phyloP scores from a whole-genome alignment of 2,329 filamentous ascomycete species.

The Madurella fahalii region DNA sequence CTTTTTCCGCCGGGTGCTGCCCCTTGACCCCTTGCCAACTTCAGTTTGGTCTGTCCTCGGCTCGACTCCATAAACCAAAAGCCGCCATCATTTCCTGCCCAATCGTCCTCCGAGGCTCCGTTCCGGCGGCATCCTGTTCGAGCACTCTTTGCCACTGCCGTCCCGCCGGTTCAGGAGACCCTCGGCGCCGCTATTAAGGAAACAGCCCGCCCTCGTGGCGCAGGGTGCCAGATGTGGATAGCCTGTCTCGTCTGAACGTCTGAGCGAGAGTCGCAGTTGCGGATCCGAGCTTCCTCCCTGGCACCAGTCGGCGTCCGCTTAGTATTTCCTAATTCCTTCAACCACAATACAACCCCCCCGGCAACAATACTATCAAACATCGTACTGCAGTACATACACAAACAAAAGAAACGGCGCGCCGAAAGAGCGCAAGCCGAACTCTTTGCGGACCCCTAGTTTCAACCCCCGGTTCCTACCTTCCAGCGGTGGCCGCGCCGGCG shows the following conservation, averaged over 20 bases:
- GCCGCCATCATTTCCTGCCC: background rate
- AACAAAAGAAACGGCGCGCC: background rate
- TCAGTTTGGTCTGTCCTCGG: background rate
- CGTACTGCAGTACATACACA: background rate
- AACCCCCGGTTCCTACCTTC: conserved; percentile 9
- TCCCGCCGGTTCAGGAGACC: conserved; percentile 1
- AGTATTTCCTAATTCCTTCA: background rate
- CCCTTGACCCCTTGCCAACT: background rate
- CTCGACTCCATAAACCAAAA: background rate
- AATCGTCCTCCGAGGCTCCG: background rate
- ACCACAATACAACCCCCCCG: background rate
- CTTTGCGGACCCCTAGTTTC: conserved; percentile 9
- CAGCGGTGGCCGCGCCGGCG: conserved; percentile 7
- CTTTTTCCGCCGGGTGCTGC: conserved; percentile 1
- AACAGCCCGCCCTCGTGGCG: background rate
- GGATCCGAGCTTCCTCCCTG: background rate
- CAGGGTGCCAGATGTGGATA: conserved; percentile 1
- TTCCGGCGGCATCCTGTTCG: background rate
- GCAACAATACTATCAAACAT: background rate
- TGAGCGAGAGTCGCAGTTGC: background rate
- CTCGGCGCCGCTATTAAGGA: conserved; percentile 1
- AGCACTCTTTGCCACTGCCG: conserved; percentile 1
- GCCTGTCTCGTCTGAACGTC: background rate
- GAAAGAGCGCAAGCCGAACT: conserved; percentile 1
- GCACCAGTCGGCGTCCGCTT: no score